A percentile compares a stretch with the other conserved stretches of the same genome.
Conservation (phyloP, 768 basidiomycete genomes). For the Mycena rebaudengoi region DNA sequence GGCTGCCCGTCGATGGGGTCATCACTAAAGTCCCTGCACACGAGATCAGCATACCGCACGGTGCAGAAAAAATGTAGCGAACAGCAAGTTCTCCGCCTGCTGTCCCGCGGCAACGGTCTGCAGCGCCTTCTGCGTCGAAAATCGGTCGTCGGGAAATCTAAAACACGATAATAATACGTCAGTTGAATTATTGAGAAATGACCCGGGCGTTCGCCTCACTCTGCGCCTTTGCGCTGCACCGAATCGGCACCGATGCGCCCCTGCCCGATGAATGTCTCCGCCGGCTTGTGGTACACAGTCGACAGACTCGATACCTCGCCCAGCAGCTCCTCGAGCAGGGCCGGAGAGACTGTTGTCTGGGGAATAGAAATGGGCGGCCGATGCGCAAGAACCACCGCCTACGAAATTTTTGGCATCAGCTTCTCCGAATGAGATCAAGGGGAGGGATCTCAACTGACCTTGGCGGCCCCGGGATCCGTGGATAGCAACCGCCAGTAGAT, state of each 20-base stretch:
- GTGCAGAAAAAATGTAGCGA: constrained; percentile 24
- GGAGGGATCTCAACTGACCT: constrained; percentile 63
- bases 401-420: not conserved
- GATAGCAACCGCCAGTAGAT: constrained; percentile 97
- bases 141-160: constrained; percentile 60
- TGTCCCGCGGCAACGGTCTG: constrained; percentile 92
- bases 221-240: constrained; percentile 64
- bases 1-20: constrained; percentile 68
- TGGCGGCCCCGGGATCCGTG: constrained; percentile 96
- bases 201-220: constrained; percentile 51
- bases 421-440: not conserved
- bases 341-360: constrained; percentile 88
- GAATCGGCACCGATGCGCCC: constrained; percentile 89
- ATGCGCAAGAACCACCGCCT: constrained; percentile 88
- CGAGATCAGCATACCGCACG: not conserved
- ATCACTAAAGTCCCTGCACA: constrained; percentile 83
- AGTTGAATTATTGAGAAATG: constrained; percentile 21
- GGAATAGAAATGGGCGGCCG: constrained; percentile 95
- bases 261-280: constrained; percentile 93
- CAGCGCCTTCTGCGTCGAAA: constrained; percentile 81
- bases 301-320: constrained; percentile 90
- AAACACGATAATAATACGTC: not conserved
- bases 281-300: constrained; percentile 97
- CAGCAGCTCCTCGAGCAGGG: constrained; percentile 89
- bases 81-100: constrained; percentile 93